Evolutionary conservation across 805 yeast genomes (phyloP).

Genomic region (Ogataea populi-albae): DNA sequence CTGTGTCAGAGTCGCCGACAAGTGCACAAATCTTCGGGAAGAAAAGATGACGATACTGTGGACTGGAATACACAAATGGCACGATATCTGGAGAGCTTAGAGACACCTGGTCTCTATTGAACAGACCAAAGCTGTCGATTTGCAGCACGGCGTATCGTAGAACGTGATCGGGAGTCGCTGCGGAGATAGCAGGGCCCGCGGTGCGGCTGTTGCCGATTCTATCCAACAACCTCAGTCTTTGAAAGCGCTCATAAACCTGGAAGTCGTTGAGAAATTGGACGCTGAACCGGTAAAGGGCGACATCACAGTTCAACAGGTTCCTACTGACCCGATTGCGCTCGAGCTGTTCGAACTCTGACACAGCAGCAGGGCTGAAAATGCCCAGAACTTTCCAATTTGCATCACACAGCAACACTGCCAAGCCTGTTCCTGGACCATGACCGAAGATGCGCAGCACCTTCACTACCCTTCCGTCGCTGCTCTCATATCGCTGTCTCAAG

Average conservation of each 20-base stretch:
- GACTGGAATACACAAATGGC: slow-evolving; percentile 15
- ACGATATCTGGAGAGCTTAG: slow-evolving; percentile 13
- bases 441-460: slow-evolving; percentile 16
- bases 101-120: slow-evolving; percentile 21
- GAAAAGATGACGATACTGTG: slow-evolving; percentile 5
- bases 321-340: slow-evolving; percentile 20
- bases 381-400: slow-evolving; percentile 17
- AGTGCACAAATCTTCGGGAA: not conserved
- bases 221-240: slow-evolving; percentile 4
- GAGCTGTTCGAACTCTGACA: slow-evolving; percentile 15
- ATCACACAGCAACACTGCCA: slow-evolving; percentile 17
- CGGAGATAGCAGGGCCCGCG: too few relatives aligned
- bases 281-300: slow-evolving; percentile 10
- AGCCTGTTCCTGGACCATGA: not conserved
- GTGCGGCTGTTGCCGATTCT: not conserved
- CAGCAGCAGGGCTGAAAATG: slow-evolving; percentile 11
- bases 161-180: not conserved
- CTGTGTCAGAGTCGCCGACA: too few relatives aligned
- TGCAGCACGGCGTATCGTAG: slow-evolving; percentile 17
- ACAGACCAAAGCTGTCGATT: slow-evolving; percentile 13
- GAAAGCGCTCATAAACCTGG: slow-evolving; percentile 10
- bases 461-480: slow-evolving; percentile 6
- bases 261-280: slow-evolving; percentile 14
- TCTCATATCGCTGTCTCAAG: slow-evolving; percentile 3
- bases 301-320: slow-evolving; percentile 15